These are phyloP conservation scores for Luffa aegyptiaca DNA, from an alignment of 306 rosid genomes.

Conservation along the genomic window DNA sequence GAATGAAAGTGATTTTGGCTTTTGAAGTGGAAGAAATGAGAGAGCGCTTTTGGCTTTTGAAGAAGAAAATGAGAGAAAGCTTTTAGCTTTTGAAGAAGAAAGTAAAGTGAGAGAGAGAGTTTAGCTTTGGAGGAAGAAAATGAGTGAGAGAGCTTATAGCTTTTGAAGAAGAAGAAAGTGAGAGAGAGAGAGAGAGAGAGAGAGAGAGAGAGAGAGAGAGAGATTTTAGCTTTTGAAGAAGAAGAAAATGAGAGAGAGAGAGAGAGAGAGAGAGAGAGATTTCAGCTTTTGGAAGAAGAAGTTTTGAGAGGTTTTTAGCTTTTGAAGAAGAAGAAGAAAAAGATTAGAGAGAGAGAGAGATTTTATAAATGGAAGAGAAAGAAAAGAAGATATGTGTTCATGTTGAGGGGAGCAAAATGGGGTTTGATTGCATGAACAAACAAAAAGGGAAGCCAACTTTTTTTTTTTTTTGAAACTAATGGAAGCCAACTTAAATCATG, in stretches of 20 bases:
- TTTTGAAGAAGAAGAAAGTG: background rate
- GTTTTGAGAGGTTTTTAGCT: background rate
- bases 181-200: constrained; percentile 3
- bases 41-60: background rate
- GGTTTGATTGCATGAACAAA: background rate
- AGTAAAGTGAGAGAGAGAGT: background rate
- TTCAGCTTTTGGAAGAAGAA: background rate
- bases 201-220: background rate
- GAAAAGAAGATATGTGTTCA: background rate
- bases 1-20: background rate
- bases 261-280: background rate
- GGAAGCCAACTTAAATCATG: background rate
- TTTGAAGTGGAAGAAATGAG: background rate
- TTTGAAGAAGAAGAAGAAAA: too few relatives aligned
- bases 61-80: background rate
- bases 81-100: background rate
- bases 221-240: background rate
- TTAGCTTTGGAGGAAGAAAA: background rate
- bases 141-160: background rate
- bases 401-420: background rate
- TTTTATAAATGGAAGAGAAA: background rate
- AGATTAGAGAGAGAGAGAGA: background rate
- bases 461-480: too few relatives aligned
- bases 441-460: background rate
- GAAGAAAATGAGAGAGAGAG: background rate